Percentiles rank a stretch among this genome's conserved stretches.
phyloP scores from a whole-genome alignment of 2,329 filamentous ascomycete species.

The Hypoxylon sp. region DNA sequence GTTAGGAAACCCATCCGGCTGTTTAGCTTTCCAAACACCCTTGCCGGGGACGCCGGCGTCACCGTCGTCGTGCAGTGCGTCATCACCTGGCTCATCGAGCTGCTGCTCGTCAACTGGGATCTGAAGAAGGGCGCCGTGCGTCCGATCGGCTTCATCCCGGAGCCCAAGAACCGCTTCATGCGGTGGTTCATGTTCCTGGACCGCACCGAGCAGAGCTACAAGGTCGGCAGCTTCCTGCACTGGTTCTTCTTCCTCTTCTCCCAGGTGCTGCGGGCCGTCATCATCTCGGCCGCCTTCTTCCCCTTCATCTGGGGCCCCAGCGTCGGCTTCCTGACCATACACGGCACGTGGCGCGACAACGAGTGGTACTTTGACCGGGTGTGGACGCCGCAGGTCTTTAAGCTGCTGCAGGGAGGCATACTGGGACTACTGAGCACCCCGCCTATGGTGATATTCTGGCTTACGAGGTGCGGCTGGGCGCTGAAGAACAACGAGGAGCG shows the following conservation, averaged over 20 bases:
- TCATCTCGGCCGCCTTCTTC: conserved; percentile 51
- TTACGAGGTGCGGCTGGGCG: conserved; percentile 58
- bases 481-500: conserved; percentile 39
- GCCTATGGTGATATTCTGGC: conserved; percentile 58
- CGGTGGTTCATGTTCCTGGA: conserved; percentile 57
- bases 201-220: conserved; percentile 38
- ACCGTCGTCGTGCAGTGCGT: conserved; percentile 60
- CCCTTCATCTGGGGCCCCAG: conserved; percentile 53
- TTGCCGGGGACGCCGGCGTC: conserved; percentile 58
- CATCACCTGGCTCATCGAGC: conserved; percentile 61
- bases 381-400: conserved; percentile 60
- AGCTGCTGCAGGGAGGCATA: conserved; percentile 56
- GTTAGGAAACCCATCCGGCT: conserved; percentile 52
- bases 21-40: conserved; percentile 59
- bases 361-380: conserved; percentile 54
- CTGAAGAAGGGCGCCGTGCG: conserved; percentile 54
- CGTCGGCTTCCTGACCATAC: conserved; percentile 53
- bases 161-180: conserved; percentile 46
- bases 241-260: conserved; percentile 48
- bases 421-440: conserved; percentile 58
- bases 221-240: conserved; percentile 40
- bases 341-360: conserved; percentile 48
- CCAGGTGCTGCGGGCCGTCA: conserved; percentile 48
- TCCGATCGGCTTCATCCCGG: conserved; percentile 54
- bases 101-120: conserved; percentile 57